phyloP scores from a whole-genome alignment of 2,329 filamentous ascomycete species.

The Aspergillus piperis region DNA sequence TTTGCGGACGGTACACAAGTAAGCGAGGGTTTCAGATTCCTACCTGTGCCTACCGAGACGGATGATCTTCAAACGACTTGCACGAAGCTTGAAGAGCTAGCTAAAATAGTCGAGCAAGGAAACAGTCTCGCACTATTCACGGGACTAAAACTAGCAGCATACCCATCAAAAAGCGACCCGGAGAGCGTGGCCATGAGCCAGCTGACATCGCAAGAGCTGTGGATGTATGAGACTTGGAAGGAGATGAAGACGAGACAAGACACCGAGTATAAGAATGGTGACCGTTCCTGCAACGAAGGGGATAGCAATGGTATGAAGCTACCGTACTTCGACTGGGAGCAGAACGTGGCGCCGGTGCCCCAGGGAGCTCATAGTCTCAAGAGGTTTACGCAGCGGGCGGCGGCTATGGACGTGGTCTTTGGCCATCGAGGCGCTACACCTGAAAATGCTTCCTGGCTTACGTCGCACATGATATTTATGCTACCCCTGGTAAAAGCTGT shows the following conservation, averaged over 20 bases:
- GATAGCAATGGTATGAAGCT: neutral
- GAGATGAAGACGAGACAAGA: neutral
- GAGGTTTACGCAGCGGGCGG: constrained; percentile 22
- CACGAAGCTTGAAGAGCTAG: constrained; percentile 20
- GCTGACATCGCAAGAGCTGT: constrained; percentile 17
- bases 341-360: constrained; percentile 19
- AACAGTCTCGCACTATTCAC: constrained; percentile 26
- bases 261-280: neutral
- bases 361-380: constrained; percentile 21
- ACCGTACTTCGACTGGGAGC: constrained; percentile 21
- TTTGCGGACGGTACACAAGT: constrained; percentile 6
- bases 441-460: constrained; percentile 29
- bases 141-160: constrained; percentile 16
- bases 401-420: constrained; percentile 25
- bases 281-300: neutral
- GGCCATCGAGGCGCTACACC: constrained; percentile 24
- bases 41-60: constrained; percentile 16
- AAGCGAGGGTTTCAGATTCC: constrained; percentile 11
- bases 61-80: constrained; percentile 23
- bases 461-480: constrained; percentile 14
- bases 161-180: constrained; percentile 4
- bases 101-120: constrained; percentile 16
- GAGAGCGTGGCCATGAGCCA: constrained; percentile 16
- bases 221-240: constrained; percentile 21
- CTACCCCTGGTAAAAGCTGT: constrained; percentile 30